phyloP scores from a whole-genome alignment of 75 land plant species.

The Selaginella moellendorffii region DNA sequence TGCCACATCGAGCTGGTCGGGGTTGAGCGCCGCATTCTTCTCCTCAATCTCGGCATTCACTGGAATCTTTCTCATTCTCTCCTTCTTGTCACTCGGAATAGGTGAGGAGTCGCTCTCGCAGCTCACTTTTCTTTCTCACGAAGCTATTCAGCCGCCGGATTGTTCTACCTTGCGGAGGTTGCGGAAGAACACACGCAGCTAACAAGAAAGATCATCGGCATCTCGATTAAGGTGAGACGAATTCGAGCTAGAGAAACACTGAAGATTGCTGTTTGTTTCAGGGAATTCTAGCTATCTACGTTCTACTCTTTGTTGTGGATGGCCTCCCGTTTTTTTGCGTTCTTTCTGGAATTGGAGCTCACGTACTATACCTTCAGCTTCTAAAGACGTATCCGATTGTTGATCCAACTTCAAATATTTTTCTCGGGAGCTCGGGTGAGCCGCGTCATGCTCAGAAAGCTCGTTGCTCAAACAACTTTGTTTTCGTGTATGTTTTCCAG shows the following conservation, averaged over 20 bases:
- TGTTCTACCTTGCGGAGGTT: background rate
- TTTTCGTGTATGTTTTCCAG: background rate
- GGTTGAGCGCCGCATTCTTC: background rate
- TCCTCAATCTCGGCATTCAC: background rate
- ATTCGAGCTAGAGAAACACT: background rate
- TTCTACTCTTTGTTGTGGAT: background rate
- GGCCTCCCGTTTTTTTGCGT: background rate
- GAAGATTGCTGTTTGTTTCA: background rate
- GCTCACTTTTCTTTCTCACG: no score
- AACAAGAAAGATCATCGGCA: background rate
- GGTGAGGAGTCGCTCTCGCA: no score
- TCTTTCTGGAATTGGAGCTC: background rate
- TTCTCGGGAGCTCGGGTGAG: background rate
- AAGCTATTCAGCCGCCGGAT: no score
- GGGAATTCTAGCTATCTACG: background rate
- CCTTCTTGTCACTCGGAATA: background rate
- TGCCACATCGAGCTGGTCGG: background rate
- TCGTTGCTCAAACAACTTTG: no score
- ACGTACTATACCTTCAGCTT: background rate
- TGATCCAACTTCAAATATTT: background rate
- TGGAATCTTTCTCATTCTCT: background rate
- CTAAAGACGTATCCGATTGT: background rate
- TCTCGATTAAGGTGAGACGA: background rate
- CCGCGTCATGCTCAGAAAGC: no score
- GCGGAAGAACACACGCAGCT: background rate